Percentiles rank a stretch among this genome's conserved stretches.
Conservation (phyloP, 257 asterid genomes). For the Anisodus acutangulus region DNA sequence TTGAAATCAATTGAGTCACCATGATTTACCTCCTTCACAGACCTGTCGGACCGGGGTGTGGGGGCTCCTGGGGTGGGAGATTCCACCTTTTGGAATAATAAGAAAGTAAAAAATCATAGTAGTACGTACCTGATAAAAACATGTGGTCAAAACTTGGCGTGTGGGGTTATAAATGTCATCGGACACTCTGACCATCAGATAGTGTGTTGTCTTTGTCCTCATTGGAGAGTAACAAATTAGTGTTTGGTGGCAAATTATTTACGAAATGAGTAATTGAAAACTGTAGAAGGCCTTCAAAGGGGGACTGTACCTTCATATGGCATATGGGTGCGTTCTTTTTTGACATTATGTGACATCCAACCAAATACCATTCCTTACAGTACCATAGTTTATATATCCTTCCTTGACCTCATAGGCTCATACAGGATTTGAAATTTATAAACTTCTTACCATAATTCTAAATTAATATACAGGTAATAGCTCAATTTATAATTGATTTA, state of each 20-base stretch:
- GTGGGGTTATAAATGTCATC: constrained; percentile 24
- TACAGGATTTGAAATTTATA: too few species aligned
- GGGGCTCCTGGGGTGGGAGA: too few species aligned
- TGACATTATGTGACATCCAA: background rate
- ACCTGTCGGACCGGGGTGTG: too few species aligned
- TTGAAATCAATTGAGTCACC: too few species aligned
- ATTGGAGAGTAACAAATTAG: background rate
- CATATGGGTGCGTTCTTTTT: background rate
- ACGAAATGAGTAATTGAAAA: constrained; percentile 9
- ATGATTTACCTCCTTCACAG: too few species aligned
- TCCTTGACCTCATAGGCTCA: background rate
- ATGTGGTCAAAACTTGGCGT: constrained; percentile 16
- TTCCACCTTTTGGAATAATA: too few species aligned
- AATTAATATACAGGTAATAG: too few species aligned
- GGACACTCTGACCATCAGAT: background rate
- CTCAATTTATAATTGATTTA: too few species aligned
- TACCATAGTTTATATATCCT: background rate
- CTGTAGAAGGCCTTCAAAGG: background rate
- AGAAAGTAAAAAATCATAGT: background rate
- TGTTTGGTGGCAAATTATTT: constrained; percentile 2
- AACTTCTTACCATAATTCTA: too few species aligned
- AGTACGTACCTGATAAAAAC: background rate
- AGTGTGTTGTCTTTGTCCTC: constrained; percentile 1
- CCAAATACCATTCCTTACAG: background rate
- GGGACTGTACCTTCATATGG: background rate